Percentiles rank a stretch among this genome's conserved stretches.
Conservation (phyloP, 495 filamentous ascomycete genomes). For the Hypoxylon rickii region DNA sequence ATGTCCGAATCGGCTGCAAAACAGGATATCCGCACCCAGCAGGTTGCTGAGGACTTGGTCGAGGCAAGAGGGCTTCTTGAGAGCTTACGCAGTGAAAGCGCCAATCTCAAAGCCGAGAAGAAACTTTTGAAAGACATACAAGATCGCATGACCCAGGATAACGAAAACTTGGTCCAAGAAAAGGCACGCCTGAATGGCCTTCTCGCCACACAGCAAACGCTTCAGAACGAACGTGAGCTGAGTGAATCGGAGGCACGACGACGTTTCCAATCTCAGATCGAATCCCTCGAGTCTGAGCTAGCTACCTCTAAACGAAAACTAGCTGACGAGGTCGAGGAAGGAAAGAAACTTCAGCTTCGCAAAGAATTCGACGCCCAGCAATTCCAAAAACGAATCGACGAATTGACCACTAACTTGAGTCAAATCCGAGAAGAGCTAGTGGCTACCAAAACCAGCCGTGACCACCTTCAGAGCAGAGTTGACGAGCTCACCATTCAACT, state of each 20-base stretch:
- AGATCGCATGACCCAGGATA: slow-evolving; percentile 82
- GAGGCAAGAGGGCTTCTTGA: slow-evolving; percentile 81
- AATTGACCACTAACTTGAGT: slow-evolving; percentile 77
- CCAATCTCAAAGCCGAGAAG: slow-evolving; percentile 92
- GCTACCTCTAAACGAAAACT: slow-evolving; percentile 80
- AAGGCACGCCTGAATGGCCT: slow-evolving; percentile 77
- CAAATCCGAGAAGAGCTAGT: slow-evolving; percentile 81
- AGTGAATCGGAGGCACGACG: slow-evolving; percentile 79
- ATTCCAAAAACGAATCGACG: slow-evolving; percentile 84
- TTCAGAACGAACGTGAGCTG: slow-evolving; percentile 89
- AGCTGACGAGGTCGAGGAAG: slow-evolving; percentile 79
- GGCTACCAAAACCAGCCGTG: slow-evolving; percentile 79
- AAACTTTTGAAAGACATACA: slow-evolving; percentile 90
- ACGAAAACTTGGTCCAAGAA: slow-evolving; percentile 81
- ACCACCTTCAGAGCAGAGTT: slow-evolving; percentile 83
- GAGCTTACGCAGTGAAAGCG: slow-evolving; percentile 85
- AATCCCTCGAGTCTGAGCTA: slow-evolving; percentile 78
- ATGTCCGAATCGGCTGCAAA: slow-evolving; percentile 82
- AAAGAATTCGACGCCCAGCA: slow-evolving; percentile 89
- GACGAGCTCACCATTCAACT: slow-evolving; percentile 88
- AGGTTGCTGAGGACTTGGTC: slow-evolving; percentile 89
- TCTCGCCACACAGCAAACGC: slow-evolving; percentile 77
- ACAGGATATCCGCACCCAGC: slow-evolving; percentile 86
- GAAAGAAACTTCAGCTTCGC: slow-evolving; percentile 74
- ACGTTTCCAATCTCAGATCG: slow-evolving; percentile 73